phyloP scores from a whole-genome alignment of 768 basidiomycete species.

The Russula abietina region DNA sequence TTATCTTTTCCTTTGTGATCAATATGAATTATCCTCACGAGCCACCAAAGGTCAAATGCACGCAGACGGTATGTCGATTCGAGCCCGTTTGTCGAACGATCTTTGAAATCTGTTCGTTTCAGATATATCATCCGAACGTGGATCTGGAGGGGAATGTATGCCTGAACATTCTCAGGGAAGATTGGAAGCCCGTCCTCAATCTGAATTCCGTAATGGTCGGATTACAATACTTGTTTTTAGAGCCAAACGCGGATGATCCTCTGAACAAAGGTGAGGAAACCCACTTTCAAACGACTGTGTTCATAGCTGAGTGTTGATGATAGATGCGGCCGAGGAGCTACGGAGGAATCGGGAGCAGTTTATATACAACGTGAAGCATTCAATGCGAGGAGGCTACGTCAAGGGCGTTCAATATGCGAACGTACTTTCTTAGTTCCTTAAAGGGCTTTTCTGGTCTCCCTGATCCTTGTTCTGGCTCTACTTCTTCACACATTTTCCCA shows the following conservation, averaged over 20 bases:
- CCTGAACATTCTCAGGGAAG: conserved; percentile 95
- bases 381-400: conserved; percentile 78
- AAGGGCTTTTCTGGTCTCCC: neutral
- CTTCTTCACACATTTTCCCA: neutral
- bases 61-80: conserved; percentile 64
- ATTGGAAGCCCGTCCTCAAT: conserved; percentile 99
- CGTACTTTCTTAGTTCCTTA: conserved; percentile 46
- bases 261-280: conserved; percentile 87
- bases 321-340: conserved; percentile 96
- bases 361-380: conserved; percentile 73
- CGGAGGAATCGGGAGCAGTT: conserved; percentile 84
- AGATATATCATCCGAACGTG: conserved; percentile 99
- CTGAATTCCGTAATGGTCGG: conserved; percentile 98
- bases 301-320: conserved; percentile 3
- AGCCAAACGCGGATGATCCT: conserved; percentile 98
- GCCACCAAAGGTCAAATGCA: conserved; percentile 98
- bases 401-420: conserved; percentile 76
- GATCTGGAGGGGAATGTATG: conserved; percentile 98
- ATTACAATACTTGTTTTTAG: conserved; percentile 94
- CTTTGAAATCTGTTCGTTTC: neutral
- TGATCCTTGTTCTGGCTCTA: neutral
- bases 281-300: neutral
- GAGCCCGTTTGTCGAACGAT: neutral
- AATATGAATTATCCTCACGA: conserved; percentile 99
- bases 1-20: conserved; percentile 92